Evolutionary conservation across 306 rosid species (phyloP).

Genomic region (Abrus pulchellus): DNA sequence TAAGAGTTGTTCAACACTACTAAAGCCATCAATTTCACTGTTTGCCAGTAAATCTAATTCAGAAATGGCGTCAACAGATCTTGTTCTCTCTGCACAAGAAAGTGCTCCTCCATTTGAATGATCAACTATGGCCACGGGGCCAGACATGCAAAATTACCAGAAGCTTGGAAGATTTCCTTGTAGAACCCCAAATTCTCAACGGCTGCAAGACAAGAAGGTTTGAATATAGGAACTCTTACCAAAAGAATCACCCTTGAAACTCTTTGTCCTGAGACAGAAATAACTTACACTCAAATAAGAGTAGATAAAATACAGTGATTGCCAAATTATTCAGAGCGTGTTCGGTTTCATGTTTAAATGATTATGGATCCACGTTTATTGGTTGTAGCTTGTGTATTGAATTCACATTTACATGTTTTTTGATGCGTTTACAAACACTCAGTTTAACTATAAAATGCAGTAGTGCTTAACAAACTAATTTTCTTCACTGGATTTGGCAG

Average conservation of each 20-base stretch:
- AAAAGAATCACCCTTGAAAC: slow-evolving; percentile 36
- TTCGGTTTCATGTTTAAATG: no score
- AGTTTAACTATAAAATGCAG: not conserved
- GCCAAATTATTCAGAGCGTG: no score
- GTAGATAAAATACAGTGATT: not conserved
- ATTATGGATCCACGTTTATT: no score
- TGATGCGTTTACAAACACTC: slow-evolving; percentile 10
- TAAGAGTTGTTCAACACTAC: slow-evolving; percentile 68
- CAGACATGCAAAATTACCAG: slow-evolving; percentile 85
- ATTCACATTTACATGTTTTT: no score
- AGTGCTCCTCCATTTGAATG: slow-evolving; percentile 62
- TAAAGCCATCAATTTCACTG: slow-evolving; percentile 66
- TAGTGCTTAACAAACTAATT: not conserved
- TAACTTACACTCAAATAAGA: slow-evolving; percentile 18
- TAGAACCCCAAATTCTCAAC: slow-evolving; percentile 46
- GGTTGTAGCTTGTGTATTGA: no score
- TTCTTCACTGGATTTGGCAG: slow-evolving; percentile 4
- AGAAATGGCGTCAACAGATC: slow-evolving; percentile 63
- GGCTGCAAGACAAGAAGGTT: slow-evolving; percentile 50
- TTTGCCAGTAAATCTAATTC: slow-evolving; percentile 53
- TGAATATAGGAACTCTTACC: slow-evolving; percentile 34
- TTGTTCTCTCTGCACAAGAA: slow-evolving; percentile 70
- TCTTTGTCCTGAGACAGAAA: slow-evolving; percentile 48
- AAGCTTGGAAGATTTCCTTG: slow-evolving; percentile 49
- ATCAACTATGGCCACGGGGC: slow-evolving; percentile 77